Evolutionary conservation across 2,329 filamentous ascomycete species (phyloP).

Genomic region (Trichoderma cornu-damae): DNA sequence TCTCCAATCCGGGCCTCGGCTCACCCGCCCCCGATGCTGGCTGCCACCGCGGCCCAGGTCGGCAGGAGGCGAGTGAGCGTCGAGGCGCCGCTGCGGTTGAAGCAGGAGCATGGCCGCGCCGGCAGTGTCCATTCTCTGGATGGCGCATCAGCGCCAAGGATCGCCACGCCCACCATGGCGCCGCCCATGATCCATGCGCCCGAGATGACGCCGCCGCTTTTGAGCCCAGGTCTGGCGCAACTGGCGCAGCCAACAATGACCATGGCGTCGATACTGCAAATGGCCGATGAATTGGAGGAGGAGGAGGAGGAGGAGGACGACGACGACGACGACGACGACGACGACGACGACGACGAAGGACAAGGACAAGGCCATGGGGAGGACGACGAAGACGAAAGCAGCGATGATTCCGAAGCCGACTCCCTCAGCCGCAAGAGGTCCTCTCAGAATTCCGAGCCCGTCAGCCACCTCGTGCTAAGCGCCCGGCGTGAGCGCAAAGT

Average conservation of each 20-base stretch:
- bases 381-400: conserved; percentile 29
- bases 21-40: conserved; percentile 36
- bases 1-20: conserved; percentile 30
- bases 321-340: conserved; percentile 18
- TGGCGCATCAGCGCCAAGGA: conserved; percentile 33
- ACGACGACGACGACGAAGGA: too few relatives aligned
- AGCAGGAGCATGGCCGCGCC: conserved; percentile 38
- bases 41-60: conserved; percentile 28
- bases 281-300: conserved; percentile 46
- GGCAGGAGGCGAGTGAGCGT: conserved; percentile 41
- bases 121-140: conserved; percentile 38
- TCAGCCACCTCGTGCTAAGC: conserved; percentile 76
- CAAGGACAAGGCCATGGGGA: conserved; percentile 9
- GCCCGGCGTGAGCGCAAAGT: conserved; percentile 91
- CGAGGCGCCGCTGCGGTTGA: conserved; percentile 35
- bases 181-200: conserved; percentile 37
- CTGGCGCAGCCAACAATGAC: conserved; percentile 36
- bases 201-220: conserved; percentile 24
- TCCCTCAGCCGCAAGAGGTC: conserved; percentile 56
- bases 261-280: conserved; percentile 53
- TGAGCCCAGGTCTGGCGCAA: conserved; percentile 27
- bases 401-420: conserved; percentile 34
- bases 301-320: conserved; percentile 26
- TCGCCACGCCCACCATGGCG: conserved; percentile 31
- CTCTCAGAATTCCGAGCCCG: conserved; percentile 49